Conservation (phyloP, 176 grass and related monocot genomes). For the Carex parvula region DNA sequence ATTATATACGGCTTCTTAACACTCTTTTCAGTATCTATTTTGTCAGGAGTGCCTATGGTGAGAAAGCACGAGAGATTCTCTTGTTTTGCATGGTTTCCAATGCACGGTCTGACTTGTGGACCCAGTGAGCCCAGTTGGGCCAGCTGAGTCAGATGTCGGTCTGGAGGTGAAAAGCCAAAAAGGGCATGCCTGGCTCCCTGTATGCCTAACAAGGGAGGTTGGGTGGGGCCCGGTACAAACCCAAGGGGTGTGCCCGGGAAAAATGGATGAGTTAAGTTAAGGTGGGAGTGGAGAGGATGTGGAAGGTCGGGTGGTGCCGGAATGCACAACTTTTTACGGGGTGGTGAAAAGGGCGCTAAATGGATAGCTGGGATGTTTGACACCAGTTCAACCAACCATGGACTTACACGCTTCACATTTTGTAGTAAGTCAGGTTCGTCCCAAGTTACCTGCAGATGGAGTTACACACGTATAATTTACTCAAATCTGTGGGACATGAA, state of each 20-base stretch:
- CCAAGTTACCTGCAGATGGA: constrained; percentile 71
- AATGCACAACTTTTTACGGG: constrained; percentile 69
- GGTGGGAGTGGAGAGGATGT: constrained; percentile 31
- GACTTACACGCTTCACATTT: constrained; percentile 91
- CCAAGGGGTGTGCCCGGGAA: constrained; percentile 42
- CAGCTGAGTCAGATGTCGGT: constrained; percentile 55
- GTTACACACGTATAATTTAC: background rate
- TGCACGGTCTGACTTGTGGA: constrained; percentile 41
- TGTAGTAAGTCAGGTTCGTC: constrained; percentile 97
- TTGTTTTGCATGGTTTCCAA: constrained; percentile 38
- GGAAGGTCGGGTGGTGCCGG: constrained; percentile 55
- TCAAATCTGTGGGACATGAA: background rate
- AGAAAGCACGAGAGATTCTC: constrained; percentile 80
- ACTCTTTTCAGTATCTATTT: constrained; percentile 45
- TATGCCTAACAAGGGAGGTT: constrained; percentile 78
- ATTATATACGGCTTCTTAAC: constrained; percentile 57
- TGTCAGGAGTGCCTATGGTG: constrained; percentile 68
- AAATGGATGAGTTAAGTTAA: constrained; percentile 33
- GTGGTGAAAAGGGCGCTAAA: constrained; percentile 78
- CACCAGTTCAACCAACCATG: constrained; percentile 87
- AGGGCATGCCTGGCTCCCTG: constrained; percentile 99
- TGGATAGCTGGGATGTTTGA: constrained; percentile 75
- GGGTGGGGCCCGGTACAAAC: constrained; percentile 44
- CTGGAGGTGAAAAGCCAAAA: constrained; percentile 86
- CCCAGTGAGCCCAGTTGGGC: constrained; percentile 45